A percentile compares a stretch with the other conserved stretches of the same genome.
These are phyloP conservation scores for Tetrahymena malaccensis DNA, from an alignment of 73 alveolate genomes.

Conservation along the genomic window DNA sequence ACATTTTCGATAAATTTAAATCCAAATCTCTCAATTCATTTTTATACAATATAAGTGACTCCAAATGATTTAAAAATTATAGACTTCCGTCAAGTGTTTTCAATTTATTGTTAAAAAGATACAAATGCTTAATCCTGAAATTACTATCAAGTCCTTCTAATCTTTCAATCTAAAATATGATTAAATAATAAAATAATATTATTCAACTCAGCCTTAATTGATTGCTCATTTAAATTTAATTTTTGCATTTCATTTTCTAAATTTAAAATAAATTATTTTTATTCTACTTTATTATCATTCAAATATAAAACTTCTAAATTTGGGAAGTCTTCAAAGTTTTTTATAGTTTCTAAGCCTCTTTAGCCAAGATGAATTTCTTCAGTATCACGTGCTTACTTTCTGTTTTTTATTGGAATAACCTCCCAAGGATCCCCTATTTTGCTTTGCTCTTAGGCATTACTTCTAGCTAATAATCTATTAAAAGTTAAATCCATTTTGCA, in stretches of 20 bases:
- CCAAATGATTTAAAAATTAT: conserved; percentile 78
- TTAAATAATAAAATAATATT: not conserved
- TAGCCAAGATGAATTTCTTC: conserved; percentile 84
- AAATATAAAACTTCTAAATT: conserved; percentile 93
- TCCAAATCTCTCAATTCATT: conserved; percentile 87
- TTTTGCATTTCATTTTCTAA: not conserved
- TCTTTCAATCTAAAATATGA: conserved; percentile 34
- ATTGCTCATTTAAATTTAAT: not conserved
- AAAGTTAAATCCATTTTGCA: not conserved
- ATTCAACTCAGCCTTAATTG: no score
- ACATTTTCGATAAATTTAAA: conserved; percentile 56
- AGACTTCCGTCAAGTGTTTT: conserved; percentile 80
- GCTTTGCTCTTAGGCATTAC: not conserved
- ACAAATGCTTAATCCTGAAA: conserved; percentile 83
- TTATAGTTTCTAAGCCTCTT: conserved; percentile 66
- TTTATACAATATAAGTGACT: conserved; percentile 66
- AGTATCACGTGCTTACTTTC: conserved; percentile 88
- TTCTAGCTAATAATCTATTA: not conserved
- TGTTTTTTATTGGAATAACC: conserved; percentile 85
- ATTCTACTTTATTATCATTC: conserved; percentile 73
- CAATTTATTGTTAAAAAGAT: conserved; percentile 68
- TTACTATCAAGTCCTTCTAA: conserved; percentile 71
- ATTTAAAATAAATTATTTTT: conserved; percentile 5
- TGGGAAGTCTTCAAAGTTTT: conserved; percentile 81
- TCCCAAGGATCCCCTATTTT: conserved; percentile 85